These are phyloP conservation scores for Pythium chondricola DNA, from an alignment of 352 stramenopile genomes.

Conservation along the genomic window DNA sequence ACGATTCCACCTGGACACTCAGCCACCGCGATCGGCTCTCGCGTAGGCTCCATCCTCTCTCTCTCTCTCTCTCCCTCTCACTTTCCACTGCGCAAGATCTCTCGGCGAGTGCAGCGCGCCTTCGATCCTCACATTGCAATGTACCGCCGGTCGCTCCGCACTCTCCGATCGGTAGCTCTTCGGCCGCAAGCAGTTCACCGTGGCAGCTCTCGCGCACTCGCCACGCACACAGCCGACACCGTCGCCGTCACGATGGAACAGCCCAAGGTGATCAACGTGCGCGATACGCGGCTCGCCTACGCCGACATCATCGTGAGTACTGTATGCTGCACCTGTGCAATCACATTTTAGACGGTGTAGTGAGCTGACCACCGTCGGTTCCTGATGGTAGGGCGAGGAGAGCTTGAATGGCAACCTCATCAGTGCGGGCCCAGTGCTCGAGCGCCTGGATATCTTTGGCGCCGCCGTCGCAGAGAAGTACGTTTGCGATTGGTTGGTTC, in stretches of 20 bases:
- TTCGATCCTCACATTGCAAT: too few species aligned
- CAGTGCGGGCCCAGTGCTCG: conserved; percentile 24
- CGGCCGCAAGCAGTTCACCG: too few species aligned
- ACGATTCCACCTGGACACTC: too few species aligned
- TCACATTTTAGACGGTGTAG: too few species aligned
- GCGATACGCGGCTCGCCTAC: conserved; percentile 36
- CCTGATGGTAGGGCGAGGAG: conserved; percentile 31
- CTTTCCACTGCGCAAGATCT: too few species aligned
- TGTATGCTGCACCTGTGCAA: neutral
- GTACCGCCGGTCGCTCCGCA: neutral
- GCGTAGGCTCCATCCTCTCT: too few species aligned
- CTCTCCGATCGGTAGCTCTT: neutral
- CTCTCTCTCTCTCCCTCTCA: too few species aligned
- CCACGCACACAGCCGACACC: conserved; percentile 11
- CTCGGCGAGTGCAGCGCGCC: too few species aligned
- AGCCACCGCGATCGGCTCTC: too few species aligned
- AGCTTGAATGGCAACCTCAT: conserved; percentile 25
- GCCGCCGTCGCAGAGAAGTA: conserved; percentile 60
- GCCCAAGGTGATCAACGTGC: conserved; percentile 12
- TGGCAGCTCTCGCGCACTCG: conserved; percentile 14
- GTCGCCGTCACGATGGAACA: conserved; percentile 8
- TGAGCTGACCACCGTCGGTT: too few species aligned
- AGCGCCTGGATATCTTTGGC: conserved; percentile 50
- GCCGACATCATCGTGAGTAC: conserved; percentile 30
- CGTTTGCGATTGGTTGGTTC: neutral